These are phyloP conservation scores for Rhodotorula kratochvilovae DNA, from an alignment of 768 basidiomycete species.

Conservation along the genomic window DNA sequence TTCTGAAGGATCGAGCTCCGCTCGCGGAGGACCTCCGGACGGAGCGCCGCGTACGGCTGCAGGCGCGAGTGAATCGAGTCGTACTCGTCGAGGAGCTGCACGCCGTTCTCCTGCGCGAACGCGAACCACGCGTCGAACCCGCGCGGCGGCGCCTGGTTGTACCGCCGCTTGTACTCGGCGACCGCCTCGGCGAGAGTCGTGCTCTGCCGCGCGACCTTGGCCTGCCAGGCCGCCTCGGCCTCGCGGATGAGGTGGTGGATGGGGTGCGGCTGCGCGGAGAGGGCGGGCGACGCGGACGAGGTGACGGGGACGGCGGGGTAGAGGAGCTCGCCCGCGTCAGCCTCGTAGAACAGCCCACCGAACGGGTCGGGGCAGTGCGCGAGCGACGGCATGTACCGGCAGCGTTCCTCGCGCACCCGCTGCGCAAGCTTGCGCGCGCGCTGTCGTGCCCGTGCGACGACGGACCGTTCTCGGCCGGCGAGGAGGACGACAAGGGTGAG, in stretches of 20 bases:
- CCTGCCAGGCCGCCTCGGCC: conserved; percentile 50
- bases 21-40: conserved; percentile 22
- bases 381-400: conserved; percentile 10
- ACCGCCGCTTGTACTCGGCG: conserved; percentile 70
- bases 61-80: conserved; percentile 55
- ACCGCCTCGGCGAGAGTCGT: conserved; percentile 72
- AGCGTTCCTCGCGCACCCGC: conserved; percentile 4
- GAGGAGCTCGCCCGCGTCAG: conserved; percentile 15
- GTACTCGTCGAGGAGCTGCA: conserved; percentile 83
- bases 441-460: background rate
- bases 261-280: conserved; percentile 48
- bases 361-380: conserved; percentile 16
- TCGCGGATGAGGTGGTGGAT: conserved; percentile 51
- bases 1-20: conserved; percentile 31
- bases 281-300: conserved; percentile 52
- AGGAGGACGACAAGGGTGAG: background rate
- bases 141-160: conserved; percentile 70
- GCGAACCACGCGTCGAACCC: conserved; percentile 83
- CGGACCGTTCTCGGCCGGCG: background rate
- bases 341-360: background rate
- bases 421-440: background rate
- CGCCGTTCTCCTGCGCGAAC: conserved; percentile 65
- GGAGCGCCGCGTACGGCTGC: conserved; percentile 53
- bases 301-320: conserved; percentile 14
- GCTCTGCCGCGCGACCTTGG: conserved; percentile 67